Evolutionary conservation across 306 rosid species (phyloP), one percentile per base, ranked within the genome.

Genomic region (Abrus precatorius): DNA sequence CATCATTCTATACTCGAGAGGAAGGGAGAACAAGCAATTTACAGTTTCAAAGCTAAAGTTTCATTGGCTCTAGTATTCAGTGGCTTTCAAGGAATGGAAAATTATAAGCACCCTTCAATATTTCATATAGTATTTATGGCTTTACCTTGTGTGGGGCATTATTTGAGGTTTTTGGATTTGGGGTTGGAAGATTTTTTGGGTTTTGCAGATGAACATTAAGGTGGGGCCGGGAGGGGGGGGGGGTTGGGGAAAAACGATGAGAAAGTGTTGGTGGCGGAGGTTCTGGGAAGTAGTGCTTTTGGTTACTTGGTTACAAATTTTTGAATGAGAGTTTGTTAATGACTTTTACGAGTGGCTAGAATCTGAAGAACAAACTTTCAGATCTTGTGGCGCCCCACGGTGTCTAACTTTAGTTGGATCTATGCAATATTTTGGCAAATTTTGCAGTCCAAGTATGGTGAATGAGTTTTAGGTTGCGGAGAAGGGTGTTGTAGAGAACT

Each of bases 401-500:
- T 84, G 2, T 88, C 84, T 11, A 87, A 91, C 84, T 95, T 95
- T 80, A 87, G 94, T 85, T 95, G 99, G 99, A 95, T 91, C 87
- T 95, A 93, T 3, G 97, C 98, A 38, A 90, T 95, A 52, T 91
- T 95, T 84, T 95, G 99, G 99, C 98, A 93, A 75, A 85, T 95
- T 80, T 93, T 97, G 3, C 91, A 88, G 90, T 88, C 99, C 3
- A 95, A 90, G 72, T 78, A 86, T 2, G 97, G 97, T 12, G 98
- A 93, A 41, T 90, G 88, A 89, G 95, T 91, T 57, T 80, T 95
- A 75, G 97, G 95, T 74, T 95, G 99, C 97, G 99, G 98, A 1
- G 99, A 95, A 80, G 99, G 99, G 43, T 90, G 93, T 54, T 95
- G 98, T 63, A 85, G 99, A 64, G 99, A 95, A 62, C 99, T 98